A percentile compares a stretch with the other conserved stretches of the same genome.
These are phyloP conservation scores for Ilex asprella DNA, from an alignment of 257 asterid genomes.

Conservation along the genomic window DNA sequence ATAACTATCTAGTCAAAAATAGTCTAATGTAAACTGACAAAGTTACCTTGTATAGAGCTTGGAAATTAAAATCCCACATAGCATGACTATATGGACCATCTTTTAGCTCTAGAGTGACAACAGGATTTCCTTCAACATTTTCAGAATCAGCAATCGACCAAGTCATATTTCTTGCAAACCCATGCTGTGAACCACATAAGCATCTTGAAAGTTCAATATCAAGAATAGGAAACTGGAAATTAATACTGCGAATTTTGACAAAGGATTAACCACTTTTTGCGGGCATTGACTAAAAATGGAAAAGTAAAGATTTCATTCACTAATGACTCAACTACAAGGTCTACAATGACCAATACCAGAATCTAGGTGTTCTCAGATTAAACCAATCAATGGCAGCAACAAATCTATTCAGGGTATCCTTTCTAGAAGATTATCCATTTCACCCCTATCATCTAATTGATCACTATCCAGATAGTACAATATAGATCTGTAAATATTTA, in stretches of 20 bases:
- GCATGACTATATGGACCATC: constrained; percentile 89
- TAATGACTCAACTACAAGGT: too few relatives aligned
- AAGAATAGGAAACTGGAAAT: constrained; percentile 13
- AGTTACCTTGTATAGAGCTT: constrained; percentile 72
- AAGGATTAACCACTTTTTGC: not conserved
- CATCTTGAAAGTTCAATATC: not conserved
- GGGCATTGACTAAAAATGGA: not conserved
- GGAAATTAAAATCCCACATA: constrained; percentile 95
- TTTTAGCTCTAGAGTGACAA: constrained; percentile 73
- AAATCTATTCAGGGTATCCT: not conserved
- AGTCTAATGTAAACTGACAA: not conserved
- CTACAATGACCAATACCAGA: not conserved
- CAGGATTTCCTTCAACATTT: constrained; percentile 63
- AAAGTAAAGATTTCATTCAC: not conserved
- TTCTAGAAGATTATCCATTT: not conserved
- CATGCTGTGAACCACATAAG: constrained; percentile 61
- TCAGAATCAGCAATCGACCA: constrained; percentile 71
- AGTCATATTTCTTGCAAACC: constrained; percentile 88
- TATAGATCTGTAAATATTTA: not conserved
- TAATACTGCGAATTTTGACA: constrained; percentile 17
- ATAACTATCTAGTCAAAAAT: not conserved
- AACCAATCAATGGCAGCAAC: not conserved
- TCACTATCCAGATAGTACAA: not conserved
- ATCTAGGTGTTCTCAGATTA: too few relatives aligned
- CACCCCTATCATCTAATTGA: not conserved